These are phyloP conservation scores for Fraxinus floribunda DNA, from an alignment of 305 asterid genomes.

Conservation along the genomic window DNA sequence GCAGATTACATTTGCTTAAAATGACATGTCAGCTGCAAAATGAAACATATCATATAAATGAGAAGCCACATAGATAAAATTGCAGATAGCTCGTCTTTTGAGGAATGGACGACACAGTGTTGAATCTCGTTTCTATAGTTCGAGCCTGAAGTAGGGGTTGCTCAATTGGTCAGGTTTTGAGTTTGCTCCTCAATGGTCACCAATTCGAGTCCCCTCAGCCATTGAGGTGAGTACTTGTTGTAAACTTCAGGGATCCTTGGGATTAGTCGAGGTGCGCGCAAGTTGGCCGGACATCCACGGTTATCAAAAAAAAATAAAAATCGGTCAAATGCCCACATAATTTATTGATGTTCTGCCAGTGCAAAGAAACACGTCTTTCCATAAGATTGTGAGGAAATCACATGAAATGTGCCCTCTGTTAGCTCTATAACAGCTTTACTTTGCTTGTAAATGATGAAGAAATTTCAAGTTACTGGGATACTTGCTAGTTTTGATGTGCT, in stretches of 20 bases:
- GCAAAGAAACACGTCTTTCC: background rate
- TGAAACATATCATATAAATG: background rate
- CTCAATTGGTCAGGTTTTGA: too few species aligned
- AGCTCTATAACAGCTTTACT: background rate
- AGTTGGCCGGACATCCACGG: background rate
- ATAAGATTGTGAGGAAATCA: background rate
- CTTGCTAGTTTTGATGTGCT: background rate
- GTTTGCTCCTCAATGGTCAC: too few species aligned
- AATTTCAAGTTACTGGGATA: background rate
- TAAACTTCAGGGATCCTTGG: too few species aligned
- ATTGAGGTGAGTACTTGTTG: too few species aligned
- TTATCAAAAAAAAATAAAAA: background rate
- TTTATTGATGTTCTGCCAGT: background rate
- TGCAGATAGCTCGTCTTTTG: background rate
- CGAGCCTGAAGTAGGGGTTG: background rate
- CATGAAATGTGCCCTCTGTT: background rate
- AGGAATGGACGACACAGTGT: background rate
- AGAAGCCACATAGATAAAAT: background rate
- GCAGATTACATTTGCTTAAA: background rate
- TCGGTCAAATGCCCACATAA: background rate
- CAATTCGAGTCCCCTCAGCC: too few species aligned
- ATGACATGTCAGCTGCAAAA: background rate
- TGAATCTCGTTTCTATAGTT: background rate
- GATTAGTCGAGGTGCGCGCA: too few species aligned
- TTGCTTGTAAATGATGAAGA: background rate